These are phyloP conservation scores for Cyclocybe aegerita DNA, from an alignment of 768 basidiomycete genomes.

Conservation along the genomic window DNA sequence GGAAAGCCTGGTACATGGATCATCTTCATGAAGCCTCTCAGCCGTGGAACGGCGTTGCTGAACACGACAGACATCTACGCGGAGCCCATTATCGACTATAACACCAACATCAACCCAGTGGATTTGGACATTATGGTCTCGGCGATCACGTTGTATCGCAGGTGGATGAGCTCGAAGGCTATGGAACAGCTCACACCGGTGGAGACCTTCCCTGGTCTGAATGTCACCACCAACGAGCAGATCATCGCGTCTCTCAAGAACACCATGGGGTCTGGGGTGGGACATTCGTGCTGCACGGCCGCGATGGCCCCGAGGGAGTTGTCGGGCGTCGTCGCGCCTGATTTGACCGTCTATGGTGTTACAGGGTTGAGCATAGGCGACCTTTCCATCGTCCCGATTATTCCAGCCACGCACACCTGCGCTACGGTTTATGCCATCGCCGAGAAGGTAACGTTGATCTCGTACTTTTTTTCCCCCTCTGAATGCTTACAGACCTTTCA, in stretches of 20 bases:
- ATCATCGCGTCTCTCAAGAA: not conserved
- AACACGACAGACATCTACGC: constrained; percentile 4
- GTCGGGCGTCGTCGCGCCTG: constrained; percentile 7
- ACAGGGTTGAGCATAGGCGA: constrained; percentile 11
- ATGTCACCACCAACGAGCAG: constrained; percentile 2
- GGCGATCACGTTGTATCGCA: constrained; percentile 2
- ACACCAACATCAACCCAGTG: constrained; percentile 10
- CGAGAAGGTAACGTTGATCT: constrained; percentile 3
- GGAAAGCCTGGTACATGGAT: not conserved
- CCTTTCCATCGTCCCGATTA: constrained; percentile 11
- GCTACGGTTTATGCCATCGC: constrained; percentile 9
- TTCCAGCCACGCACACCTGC: constrained; percentile 10
- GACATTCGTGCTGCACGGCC: constrained; percentile 6
- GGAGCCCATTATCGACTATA: constrained; percentile 9
- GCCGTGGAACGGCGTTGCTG: constrained; percentile 11
- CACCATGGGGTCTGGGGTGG: not conserved
- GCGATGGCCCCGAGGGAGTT: constrained; percentile 5
- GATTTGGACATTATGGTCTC: constrained; percentile 8
- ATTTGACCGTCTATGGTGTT: constrained; percentile 10
- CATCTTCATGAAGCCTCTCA: not conserved
- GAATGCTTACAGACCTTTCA: too few species aligned
- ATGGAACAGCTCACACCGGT: constrained; percentile 2
- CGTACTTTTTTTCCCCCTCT: too few species aligned
- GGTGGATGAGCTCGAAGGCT: constrained; percentile 3
- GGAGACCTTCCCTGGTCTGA: constrained; percentile 3